Percentiles rank a stretch among this genome's conserved stretches.
Conservation (phyloP, 1,284 basidiomycete species). For the Puccinia polysora region DNA sequence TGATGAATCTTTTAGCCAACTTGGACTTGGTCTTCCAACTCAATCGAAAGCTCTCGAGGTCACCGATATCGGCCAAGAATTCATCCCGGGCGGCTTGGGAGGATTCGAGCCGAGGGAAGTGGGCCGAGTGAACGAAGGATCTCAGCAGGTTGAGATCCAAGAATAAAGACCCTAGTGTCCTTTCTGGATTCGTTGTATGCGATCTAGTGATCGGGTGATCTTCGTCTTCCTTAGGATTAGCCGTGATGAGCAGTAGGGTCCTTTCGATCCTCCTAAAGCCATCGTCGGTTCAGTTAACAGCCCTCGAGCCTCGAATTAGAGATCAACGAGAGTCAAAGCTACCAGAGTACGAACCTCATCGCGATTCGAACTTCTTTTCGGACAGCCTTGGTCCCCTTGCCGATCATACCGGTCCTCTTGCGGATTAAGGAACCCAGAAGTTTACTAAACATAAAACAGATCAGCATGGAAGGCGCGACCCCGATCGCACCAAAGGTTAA, state of each 20-base stretch:
- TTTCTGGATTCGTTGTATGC: conserved; percentile 9
- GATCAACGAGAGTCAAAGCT: too few relatives aligned
- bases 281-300: too few relatives aligned
- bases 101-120: conserved; percentile 18
- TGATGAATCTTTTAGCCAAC: conserved; percentile 27
- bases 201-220: conserved; percentile 19
- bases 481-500: conserved; percentile 96
- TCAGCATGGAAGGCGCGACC: conserved; percentile 78
- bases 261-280: conserved; percentile 35
- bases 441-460: conserved; percentile 66
- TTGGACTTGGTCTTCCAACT: conserved; percentile 33
- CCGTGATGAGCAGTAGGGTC: conserved; percentile 23
- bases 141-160: conserved; percentile 21
- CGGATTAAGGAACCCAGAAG: conserved; percentile 18
- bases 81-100: conserved; percentile 1
- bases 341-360: too few relatives aligned
- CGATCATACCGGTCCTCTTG: conserved; percentile 16
- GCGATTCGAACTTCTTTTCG: conserved; percentile 33
- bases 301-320: too few relatives aligned
- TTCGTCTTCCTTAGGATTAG: conserved; percentile 1
- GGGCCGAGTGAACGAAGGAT: conserved; percentile 25
- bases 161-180: conserved; percentile 18
- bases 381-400: conserved; percentile 38
- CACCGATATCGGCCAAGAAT: conserved; percentile 26
- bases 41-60: conserved; percentile 20